Evolutionary conservation across 192 early-diverging fungal genomes (phyloP), one percentile per base, ranked within the genome.

Genomic region (Radiomyces spectabilis): DNA sequence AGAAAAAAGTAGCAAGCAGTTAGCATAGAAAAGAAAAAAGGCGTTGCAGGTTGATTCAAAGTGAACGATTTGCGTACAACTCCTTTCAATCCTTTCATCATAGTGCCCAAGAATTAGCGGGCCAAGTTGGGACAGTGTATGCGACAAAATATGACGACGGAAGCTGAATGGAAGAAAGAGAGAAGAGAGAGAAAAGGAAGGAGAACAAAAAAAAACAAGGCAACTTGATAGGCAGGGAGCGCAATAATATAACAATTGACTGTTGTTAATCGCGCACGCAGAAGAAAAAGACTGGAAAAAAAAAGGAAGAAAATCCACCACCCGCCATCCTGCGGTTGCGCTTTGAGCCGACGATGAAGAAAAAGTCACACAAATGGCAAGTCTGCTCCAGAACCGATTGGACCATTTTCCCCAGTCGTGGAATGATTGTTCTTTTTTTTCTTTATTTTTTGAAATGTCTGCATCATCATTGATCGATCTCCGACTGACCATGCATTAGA

Each of bases 41-140:
- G 30, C 7, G 24, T 37, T 5, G 9, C n/a, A 40, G 15, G n/a
- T 19, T 18, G 16, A 13, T 9, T 38, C 13, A 10, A 29, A 42
- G 21, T 25, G 26, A 8, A 24, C 13, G 33, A 32, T 6, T 24
- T 4, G 40, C 55, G 46, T 62, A 62, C 59, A 53, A 43, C 59
- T 24, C 43, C 59, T 34, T 62, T 62, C 4, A 62, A 27, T 48
- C 59, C 59, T 55, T 62, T 62, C 34, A 62, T 62, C 59, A 62
- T 62, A 18, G 27, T 62, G 25, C 12, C 15, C 5, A 43, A 52
- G 15, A 41, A 19, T 4, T 6, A 44, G 39, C 15, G 18, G 4
- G 32, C 7, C 16, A 15, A 30, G 27, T 18, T 43, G 42, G 5
- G 8, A 10, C 15, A 43, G 15, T 43, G 8, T 10, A 43, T 21